Percentiles rank a stretch among this genome's conserved stretches.
Conservation (phyloP, 345 rosid species). For the Pistacia integerrima region DNA sequence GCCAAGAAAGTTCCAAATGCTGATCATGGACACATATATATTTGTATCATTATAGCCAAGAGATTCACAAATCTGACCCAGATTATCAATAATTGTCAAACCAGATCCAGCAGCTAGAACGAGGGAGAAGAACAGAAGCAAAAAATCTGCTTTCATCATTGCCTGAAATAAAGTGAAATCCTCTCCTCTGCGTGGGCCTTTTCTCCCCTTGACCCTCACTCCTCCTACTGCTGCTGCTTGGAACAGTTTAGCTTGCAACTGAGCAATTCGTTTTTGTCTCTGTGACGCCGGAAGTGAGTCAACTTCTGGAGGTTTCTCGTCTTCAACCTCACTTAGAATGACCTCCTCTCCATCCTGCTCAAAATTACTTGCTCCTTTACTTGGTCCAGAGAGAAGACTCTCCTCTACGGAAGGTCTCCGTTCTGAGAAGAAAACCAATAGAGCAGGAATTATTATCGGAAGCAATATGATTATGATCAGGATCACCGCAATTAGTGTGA, state of each 20-base stretch:
- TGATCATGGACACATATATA: slow-evolving; percentile 76
- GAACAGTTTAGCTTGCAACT: slow-evolving; percentile 55
- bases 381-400: slow-evolving; percentile 30
- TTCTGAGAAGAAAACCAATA: slow-evolving; percentile 37
- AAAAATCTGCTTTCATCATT: slow-evolving; percentile 67
- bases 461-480: slow-evolving; percentile 52
- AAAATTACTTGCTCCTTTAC: slow-evolving; percentile 37
- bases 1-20: slow-evolving; percentile 91
- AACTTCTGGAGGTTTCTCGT: slow-evolving; percentile 49
- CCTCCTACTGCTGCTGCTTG: slow-evolving; percentile 70
- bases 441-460: slow-evolving; percentile 59
- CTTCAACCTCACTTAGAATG: slow-evolving; percentile 73
- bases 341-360: slow-evolving; percentile 37
- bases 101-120: slow-evolving; percentile 80
- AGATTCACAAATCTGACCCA: slow-evolving; percentile 79
- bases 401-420: slow-evolving; percentile 26
- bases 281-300: slow-evolving; percentile 55
- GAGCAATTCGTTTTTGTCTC: slow-evolving; percentile 52
- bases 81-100: slow-evolving; percentile 78
- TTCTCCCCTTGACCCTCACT: slow-evolving; percentile 58
- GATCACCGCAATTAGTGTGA: slow-evolving; percentile 42
- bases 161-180: slow-evolving; percentile 78
- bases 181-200: slow-evolving; percentile 72
- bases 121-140: slow-evolving; percentile 74
- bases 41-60: slow-evolving; percentile 58